Conservation (phyloP, 257 asterid species). For the Ophiorrhiza pumila region DNA sequence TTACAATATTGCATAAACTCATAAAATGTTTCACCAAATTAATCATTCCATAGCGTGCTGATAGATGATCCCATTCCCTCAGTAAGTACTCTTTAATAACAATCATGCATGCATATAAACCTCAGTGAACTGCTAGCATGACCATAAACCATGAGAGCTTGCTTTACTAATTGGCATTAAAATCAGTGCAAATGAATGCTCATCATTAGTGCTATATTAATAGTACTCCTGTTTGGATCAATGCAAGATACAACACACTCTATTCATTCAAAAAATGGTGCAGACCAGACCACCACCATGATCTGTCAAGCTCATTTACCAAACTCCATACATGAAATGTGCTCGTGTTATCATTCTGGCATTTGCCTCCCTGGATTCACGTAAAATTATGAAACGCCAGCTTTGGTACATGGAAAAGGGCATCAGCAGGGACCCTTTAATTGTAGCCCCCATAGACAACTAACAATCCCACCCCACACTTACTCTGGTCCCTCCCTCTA, state of each 20-base stretch:
- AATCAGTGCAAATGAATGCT: conserved; percentile 20
- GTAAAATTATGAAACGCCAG: not conserved
- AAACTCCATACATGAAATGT: not conserved
- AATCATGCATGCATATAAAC: not conserved
- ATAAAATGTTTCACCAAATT: conserved; percentile 9
- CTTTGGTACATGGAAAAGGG: not conserved
- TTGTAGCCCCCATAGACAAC: conserved; percentile 3
- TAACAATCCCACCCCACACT: not conserved
- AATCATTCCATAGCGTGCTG: conserved; percentile 16
- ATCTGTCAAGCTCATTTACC: not conserved
- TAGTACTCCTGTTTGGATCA: no score
- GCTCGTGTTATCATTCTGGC: not conserved
- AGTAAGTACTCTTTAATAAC: not conserved
- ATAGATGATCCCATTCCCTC: not conserved
- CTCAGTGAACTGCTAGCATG: not conserved
- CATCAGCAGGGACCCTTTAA: not conserved
- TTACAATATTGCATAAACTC: not conserved
- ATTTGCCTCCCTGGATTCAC: conserved; percentile 19
- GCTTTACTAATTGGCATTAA: not conserved
- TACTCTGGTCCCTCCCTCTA: not conserved
- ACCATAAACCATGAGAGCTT: not conserved
- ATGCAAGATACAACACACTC: not conserved
- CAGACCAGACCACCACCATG: not conserved
- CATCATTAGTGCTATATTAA: not conserved
- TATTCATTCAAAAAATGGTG: no score